Percentiles rank a stretch among this genome's conserved stretches.
Evolutionary conservation across 1,284 basidiomycete species (phyloP).

Genomic region (Microbotryum silenes-acaulis): DNA sequence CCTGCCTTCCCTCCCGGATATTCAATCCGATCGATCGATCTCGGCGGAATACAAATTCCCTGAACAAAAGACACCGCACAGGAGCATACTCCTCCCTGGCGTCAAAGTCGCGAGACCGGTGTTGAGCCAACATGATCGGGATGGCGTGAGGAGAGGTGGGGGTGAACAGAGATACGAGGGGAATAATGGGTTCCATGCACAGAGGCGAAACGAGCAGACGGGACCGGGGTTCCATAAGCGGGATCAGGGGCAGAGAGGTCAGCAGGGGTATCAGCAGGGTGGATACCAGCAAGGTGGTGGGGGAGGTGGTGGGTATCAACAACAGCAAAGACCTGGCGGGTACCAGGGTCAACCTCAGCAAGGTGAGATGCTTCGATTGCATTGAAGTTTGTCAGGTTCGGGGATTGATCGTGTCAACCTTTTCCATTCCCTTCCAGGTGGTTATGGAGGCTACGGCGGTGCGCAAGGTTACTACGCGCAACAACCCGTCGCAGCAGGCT

Average conservation of each 20-base stretch:
- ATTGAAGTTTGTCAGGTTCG: neutral
- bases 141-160: conserved; percentile 51
- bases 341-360: neutral
- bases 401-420: neutral
- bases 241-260: neutral
- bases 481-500: neutral
- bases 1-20: conserved; percentile 53
- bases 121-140: conserved; percentile 66
- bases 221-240: conserved; percentile 29
- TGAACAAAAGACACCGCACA: conserved; percentile 72
- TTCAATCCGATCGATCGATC: conserved; percentile 76
- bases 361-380: neutral
- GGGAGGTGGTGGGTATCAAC: neutral
- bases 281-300: neutral
- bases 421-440: neutral
- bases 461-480: too few relatives aligned
- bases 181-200: conserved; percentile 24
- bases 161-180: conserved; percentile 14
- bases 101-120: conserved; percentile 55
- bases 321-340: neutral
- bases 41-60: conserved; percentile 88
- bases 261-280: neutral
- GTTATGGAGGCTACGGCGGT: neutral
- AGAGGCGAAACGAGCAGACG: conserved; percentile 7
- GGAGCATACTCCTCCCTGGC: conserved; percentile 72